Evolutionary conservation across 2,329 filamentous ascomycete genomes (phyloP).

Genomic region (Sarocladium brachiariae): DNA sequence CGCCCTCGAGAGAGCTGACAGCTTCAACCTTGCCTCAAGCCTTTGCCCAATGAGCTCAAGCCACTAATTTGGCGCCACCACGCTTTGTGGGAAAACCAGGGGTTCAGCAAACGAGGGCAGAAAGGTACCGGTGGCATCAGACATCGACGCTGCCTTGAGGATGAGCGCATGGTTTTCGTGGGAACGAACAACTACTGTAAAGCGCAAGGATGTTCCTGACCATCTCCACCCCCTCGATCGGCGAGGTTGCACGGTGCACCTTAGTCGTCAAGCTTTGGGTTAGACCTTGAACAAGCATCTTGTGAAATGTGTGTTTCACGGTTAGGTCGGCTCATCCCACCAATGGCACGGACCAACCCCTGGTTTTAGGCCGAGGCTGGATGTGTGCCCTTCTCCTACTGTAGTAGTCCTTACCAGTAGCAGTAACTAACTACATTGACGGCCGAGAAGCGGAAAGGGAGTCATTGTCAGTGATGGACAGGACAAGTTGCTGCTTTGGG

Average conservation of each 20-base stretch:
- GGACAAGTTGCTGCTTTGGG: neutral
- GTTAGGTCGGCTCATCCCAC: conserved; percentile 5
- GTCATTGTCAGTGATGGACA: neutral
- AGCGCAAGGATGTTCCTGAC: neutral
- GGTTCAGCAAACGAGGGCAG: neutral
- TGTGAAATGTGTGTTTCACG: neutral
- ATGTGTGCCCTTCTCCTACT: too few relatives aligned
- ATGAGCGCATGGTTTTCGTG: neutral
- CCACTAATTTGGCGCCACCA: neutral
- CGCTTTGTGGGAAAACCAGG: neutral
- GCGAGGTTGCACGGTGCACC: neutral
- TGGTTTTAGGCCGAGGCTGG: too few relatives aligned
- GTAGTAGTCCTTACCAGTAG: too few relatives aligned
- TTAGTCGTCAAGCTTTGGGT: conserved; percentile 1
- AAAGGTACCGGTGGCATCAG: neutral
- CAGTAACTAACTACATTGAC: too few relatives aligned
- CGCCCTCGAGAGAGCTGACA: too few relatives aligned
- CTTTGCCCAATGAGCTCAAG: too few relatives aligned
- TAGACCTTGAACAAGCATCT: neutral
- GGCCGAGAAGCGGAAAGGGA: neutral
- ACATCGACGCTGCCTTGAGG: neutral
- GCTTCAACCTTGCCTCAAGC: too few relatives aligned
- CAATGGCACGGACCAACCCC: too few relatives aligned
- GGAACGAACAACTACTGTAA: too few relatives aligned
- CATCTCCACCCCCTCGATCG: conserved; percentile 2